These are phyloP conservation scores for Globisporangium lucens DNA, from an alignment of 352 stramenopile genomes.

Conservation along the genomic window DNA sequence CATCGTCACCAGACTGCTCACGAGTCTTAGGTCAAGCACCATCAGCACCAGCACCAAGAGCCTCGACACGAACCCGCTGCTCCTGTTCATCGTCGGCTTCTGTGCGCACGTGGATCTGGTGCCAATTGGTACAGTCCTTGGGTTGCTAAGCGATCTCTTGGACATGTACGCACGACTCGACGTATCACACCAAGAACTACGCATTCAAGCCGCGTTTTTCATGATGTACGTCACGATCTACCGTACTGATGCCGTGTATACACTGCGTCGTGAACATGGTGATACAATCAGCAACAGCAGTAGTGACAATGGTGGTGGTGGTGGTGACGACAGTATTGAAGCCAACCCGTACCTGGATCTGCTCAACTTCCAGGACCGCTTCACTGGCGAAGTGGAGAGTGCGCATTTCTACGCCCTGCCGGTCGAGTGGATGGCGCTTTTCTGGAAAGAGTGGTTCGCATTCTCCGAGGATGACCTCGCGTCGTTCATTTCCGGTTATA, in stretches of 20 bases:
- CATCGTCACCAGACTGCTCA: conserved; percentile 23
- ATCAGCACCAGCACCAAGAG: not conserved
- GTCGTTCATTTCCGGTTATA: conserved; percentile 31
- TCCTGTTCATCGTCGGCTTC: conserved; percentile 35
- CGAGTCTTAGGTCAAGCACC: not conserved
- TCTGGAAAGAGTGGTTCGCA: conserved; percentile 54
- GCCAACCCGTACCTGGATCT: conserved; percentile 7
- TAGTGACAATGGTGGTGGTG: not conserved
- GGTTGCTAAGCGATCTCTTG: conserved; percentile 27
- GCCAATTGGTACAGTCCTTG: conserved; percentile 25
- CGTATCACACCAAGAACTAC: not conserved
- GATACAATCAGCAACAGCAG: not conserved
- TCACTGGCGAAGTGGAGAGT: conserved; percentile 33
- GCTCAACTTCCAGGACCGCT: conserved; percentile 31
- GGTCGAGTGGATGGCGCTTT: conserved; percentile 46
- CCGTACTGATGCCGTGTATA: conserved; percentile 15
- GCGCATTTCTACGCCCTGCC: conserved; percentile 45
- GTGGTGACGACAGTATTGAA: not conserved
- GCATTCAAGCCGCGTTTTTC: conserved; percentile 22
- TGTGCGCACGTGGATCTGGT: conserved; percentile 45
- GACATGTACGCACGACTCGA: conserved; percentile 17
- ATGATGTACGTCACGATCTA: conserved; percentile 43
- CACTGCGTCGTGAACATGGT: not conserved
- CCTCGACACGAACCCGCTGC: not conserved
- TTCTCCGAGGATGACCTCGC: conserved; percentile 39